Evolutionary conservation across 176 grass and related monocot genomes (phyloP), one percentile per base, ranked within the genome.

Genomic region (Ananas comosus): DNA sequence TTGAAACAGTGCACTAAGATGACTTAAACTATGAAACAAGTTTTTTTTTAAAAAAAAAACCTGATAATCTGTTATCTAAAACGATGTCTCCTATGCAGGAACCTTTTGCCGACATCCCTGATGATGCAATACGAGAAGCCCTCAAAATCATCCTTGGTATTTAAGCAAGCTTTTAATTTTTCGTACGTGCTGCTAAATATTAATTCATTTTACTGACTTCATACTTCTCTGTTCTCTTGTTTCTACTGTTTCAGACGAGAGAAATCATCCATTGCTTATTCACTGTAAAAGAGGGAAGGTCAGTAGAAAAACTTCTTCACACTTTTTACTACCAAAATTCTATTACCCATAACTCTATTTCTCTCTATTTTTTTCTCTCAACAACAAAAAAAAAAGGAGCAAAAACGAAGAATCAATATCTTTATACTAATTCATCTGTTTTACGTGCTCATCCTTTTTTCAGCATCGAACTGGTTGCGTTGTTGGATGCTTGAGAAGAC

Each of bases 211-310:
- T 65, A 50, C 23, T 67, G 4, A 21, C 12, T 24, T 48, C n/a
- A 14, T 24, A n/a, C 6, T 12, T 23, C 51, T 24, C 11, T 21
- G 33, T 28, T 22, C 13, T 74, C 51, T 73, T 57, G 9, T 53
- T 76, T 74, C 73, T 58, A 74, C 28, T 4, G 8, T 76, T 79
- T 21, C 78, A 97, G 93, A 97, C 50, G 79, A 65, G 18, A 71
- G 68, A 81, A 97, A 97, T 51, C 93, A 87, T 22, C 93, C 93
- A 0, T 76, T 92, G 75, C 93, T 97, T 66, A 90, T 97, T 21
- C 89, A 97, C 64, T 97, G 93, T 77, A 97, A 78, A 68, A 85
- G 93, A 81, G 93, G 93, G 57, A 92, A 97, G 83, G 93, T 89
- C 70, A 51, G 65, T 13, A 51, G 50, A 25, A 53, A 59, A 58